Base-by-base conservation (phyloP, 140 eudicot genomes). In the Erigeron philadelphicus region DNA sequence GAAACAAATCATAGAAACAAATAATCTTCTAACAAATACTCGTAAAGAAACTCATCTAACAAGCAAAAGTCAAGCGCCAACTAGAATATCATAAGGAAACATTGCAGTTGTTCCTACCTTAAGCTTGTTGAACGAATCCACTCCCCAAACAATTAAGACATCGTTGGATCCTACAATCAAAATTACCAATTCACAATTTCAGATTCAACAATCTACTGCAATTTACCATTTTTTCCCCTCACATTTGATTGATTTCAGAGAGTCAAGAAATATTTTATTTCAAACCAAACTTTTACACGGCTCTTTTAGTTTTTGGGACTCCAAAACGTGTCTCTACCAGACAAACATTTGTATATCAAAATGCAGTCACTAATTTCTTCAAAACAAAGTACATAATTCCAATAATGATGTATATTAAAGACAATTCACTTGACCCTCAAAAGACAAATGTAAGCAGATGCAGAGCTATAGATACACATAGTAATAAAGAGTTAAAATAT, bases 61-160 rank as follows among this genome's bases (percentile, higher is more conserved):
- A 41, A 38, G 23, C 31, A 63, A 63, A 40, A 41, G 50, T 64
- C 70, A 64, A 64, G 46, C 15, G 7, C 31, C 18, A 13, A 54
- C 7, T 11, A 8, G 31, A 16, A 6, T 11, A 12, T 49, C 7
- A 18, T 62, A 35, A n/a, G 0, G 25, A 53, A 61, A 61, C 46
- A n/a, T 45, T 35, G 9, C 18, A 54, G 46, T 15, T 40, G 48
- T 61, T 7, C 52, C 12, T 60, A 75, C 77, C 83, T 75, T 79
- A 43, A 19, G 65, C 61, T 74, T 21, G 73, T 75, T 72, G 70
- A 45, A 74, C 11, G 59, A 62, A 83, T 55, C 95, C 96, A 59
- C 79, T 76, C 61, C 95, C 98, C 84, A 92, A 69, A 84, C 98
- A 92, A 79, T 86, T 88, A 46, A 92, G 96, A 80, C 98, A 92